A percentile compares a stretch with the other conserved stretches of the same genome.
Conservation (phyloP, 2,329 filamentous ascomycete genomes). For the Ceratocystis papillata region DNA sequence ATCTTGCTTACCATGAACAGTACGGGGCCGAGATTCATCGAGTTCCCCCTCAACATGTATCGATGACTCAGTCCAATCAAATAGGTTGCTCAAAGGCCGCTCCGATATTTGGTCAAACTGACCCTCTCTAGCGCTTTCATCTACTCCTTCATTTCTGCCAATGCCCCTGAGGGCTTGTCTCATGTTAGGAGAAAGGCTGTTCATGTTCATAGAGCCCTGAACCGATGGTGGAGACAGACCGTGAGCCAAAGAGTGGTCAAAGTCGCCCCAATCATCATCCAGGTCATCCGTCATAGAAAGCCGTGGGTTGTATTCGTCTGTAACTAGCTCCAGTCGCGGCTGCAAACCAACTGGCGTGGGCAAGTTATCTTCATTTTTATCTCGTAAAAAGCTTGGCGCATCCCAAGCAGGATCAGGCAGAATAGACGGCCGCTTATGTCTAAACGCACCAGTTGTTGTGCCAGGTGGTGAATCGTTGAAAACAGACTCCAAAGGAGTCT, state of each 20-base stretch:
- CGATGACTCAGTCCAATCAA: constrained; percentile 65
- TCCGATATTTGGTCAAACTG: constrained; percentile 31
- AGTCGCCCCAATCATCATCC: constrained; percentile 53
- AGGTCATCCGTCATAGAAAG: constrained; percentile 52
- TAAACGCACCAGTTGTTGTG: constrained; percentile 35
- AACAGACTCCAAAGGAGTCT: constrained; percentile 66
- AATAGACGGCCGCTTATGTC: constrained; percentile 23
- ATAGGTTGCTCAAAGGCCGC: constrained; percentile 56
- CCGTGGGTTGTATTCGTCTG: constrained; percentile 28
- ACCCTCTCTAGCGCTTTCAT: background rate
- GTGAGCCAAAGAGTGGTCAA: constrained; percentile 43
- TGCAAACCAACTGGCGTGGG: constrained; percentile 33
- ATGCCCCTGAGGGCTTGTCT: constrained; percentile 45
- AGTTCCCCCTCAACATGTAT: constrained; percentile 50
- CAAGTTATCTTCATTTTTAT: constrained; percentile 52
- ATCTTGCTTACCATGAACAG: constrained; percentile 66
- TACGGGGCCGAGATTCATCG: constrained; percentile 55
- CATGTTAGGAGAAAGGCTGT: constrained; percentile 43
- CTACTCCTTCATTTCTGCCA: constrained; percentile 37
- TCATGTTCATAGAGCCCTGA: constrained; percentile 42
- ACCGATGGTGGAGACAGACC: constrained; percentile 47
- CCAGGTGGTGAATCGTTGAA: constrained; percentile 67
- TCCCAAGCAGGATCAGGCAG: constrained; percentile 24
- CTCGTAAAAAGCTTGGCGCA: constrained; percentile 29
- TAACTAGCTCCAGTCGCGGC: constrained; percentile 17